Base-by-base conservation (phyloP, 78 protist species). In the Planoprotostelium fungivorum region DNA sequence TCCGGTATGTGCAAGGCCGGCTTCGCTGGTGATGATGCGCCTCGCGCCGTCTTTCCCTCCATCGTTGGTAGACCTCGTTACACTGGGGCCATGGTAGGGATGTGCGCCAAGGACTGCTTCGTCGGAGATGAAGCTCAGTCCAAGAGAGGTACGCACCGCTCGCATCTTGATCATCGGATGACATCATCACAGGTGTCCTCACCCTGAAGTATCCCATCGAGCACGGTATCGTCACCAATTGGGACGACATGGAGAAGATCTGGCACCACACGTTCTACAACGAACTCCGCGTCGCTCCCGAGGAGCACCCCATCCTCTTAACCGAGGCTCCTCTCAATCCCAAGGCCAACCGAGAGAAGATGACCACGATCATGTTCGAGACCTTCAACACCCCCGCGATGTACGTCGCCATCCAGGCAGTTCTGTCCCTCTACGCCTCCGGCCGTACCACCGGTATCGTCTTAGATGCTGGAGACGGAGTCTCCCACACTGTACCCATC, bases 231-330 rank as follows among this genome's bases (percentile, higher is more conserved):
- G n/a, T n/a, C n/a, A n/a, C n/a, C n/a, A n/a, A n/a, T n/a, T 99
- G 99, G 99, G 99, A 97, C 88, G 98, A 97, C 93, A 97, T 99
- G 99, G 99, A 97, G 95, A 95, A n/a, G n/a, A n/a, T n/a, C n/a
- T n/a, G n/a, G n/a, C n/a, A n/a, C n/a, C n/a, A n/a, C n/a, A n/a
- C n/a, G n/a, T n/a, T n/a, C n/a, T n/a, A n/a, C n/a, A n/a, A n/a
- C n/a, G n/a, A n/a, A n/a, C n/a, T n/a, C n/a, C 35, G 99, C 97
- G 95, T 96, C 98, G 29, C 98, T 98, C 39, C 96, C 96, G 91
- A 98, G 95, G 95, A n/a, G n/a, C n/a, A n/a, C n/a, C n/a, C n/a
- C n/a, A n/a, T n/a, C n/a, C n/a, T n/a, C n/a, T n/a, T n/a, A n/a
- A n/a, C n/a, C n/a, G n/a, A n/a, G n/a, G n/a, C n/a, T n/a, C n/a